Base-by-base conservation (phyloP, 352 stramenopile species). In the Globisporangium cystogenes region DNA sequence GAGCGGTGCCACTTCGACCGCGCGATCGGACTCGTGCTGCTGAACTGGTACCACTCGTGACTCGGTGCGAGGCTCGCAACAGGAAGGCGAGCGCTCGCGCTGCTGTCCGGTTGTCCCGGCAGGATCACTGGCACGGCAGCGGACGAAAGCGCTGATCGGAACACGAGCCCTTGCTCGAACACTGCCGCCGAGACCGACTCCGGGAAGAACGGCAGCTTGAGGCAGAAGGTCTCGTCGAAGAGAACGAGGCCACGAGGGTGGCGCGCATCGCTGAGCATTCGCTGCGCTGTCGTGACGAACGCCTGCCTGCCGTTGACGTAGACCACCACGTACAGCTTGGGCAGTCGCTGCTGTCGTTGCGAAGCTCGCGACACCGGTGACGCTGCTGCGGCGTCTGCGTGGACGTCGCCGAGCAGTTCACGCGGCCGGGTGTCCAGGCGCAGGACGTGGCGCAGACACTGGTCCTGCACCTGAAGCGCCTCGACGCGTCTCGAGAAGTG, bases 41-140 rank as follows among this genome's bases (percentile, higher is more conserved):
- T 86, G 53, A 92, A 92, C 46, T 90, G 76, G 51, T 92, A 92
- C 79, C 79, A 86, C 55, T 90, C 82, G 47, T 62, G 24, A 33
- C 68, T 80, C 1, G 75, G 57, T 18, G 71, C 67, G 12, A 89
- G 56, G 40, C 78, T 85, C 6, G 72, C 69, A 37, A 57, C 63
- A 1, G 69, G 60, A 5, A 86, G 50, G 15, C 42, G 57, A 20
- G 41, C 7, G 15, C 40, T 12, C 27, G 42, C 51, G 21, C 11
- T 18, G 4, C 26, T 26, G 21, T 29, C 26, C 3, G 63, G 59
- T 20, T 73, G 58, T 3, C 77, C 80, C 3, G 80, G 77, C 3
- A 90, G 45, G 15, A 85, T 40, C 21, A 89, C 43, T 12, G 78
- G 67, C 16, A 88, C 64, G 18, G 73, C 49, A 29, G 57, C 61